Conservation (phyloP, 2,329 filamentous ascomycete species). For the Ophiostoma sp. region DNA sequence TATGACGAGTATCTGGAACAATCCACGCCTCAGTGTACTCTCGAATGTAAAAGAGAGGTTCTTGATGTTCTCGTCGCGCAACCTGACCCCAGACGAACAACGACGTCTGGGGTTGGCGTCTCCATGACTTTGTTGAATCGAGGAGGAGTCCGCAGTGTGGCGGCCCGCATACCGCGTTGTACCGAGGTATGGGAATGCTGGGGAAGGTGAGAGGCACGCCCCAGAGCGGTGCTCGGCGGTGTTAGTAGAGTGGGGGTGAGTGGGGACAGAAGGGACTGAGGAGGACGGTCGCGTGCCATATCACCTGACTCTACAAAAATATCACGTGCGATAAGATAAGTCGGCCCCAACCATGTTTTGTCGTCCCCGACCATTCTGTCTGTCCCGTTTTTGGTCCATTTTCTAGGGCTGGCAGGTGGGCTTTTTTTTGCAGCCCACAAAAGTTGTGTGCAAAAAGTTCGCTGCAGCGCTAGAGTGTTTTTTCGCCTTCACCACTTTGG, state of each 20-base stretch:
- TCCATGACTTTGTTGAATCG: conserved; percentile 30
- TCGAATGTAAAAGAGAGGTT: neutral
- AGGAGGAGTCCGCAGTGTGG: neutral
- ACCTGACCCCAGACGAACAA: conserved; percentile 3
- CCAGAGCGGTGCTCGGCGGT: neutral
- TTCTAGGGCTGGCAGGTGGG: conserved; percentile 41
- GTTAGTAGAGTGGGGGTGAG: neutral
- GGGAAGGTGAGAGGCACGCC: neutral
- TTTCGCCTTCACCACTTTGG: conserved; percentile 21
- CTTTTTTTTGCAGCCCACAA: conserved; percentile 39
- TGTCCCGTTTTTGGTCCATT: neutral
- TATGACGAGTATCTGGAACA: neutral
- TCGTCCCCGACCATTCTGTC: conserved; percentile 39
- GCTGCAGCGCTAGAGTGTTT: conserved; percentile 31
- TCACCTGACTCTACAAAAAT: neutral
- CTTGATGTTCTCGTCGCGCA: neutral
- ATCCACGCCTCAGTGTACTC: neutral
- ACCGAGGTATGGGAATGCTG: conserved; percentile 24
- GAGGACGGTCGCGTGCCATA: conserved; percentile 7
- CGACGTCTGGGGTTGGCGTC: conserved; percentile 30
- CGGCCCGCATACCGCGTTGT: conserved; percentile 19
- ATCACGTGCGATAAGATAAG: conserved; percentile 6
- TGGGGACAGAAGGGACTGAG: too few relatives aligned
- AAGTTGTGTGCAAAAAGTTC: conserved; percentile 33
- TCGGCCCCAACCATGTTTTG: conserved; percentile 20